A percentile compares a stretch with the other conserved stretches of the same genome.
Conservation (phyloP, 176 grass and related monocot genomes). For the Poa annua region DNA sequence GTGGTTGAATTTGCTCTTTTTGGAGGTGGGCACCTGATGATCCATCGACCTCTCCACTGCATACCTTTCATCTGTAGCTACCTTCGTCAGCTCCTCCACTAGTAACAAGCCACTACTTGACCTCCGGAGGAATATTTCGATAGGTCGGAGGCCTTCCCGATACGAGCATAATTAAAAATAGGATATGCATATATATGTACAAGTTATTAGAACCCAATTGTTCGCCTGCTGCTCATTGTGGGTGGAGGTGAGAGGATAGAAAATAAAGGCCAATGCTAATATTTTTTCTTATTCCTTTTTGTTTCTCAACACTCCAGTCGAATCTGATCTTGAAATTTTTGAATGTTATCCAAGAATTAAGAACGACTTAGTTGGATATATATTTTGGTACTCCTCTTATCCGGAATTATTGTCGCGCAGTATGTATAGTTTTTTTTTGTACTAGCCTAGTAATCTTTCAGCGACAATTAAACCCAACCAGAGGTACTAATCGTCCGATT, state of each 20-base stretch:
- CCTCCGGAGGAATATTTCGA: constrained; percentile 44
- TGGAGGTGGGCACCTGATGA: neutral
- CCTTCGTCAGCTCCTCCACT: neutral
- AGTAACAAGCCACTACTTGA: neutral
- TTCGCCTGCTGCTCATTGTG: neutral
- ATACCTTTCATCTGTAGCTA: neutral
- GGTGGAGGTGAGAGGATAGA: neutral
- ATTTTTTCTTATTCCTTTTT: neutral
- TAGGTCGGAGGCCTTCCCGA: constrained; percentile 49
- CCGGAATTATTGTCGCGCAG: too few species aligned
- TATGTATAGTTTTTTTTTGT: too few species aligned
- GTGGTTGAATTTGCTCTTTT: constrained; percentile 26
- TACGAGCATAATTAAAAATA: constrained; percentile 31
- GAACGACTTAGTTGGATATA: too few species aligned
- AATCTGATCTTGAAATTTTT: too few species aligned
- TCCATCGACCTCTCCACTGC: neutral
- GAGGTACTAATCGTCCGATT: too few species aligned
- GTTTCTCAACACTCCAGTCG: too few species aligned
- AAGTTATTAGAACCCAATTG: neutral
- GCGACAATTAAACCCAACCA: too few species aligned
- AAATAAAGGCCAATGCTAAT: neutral
- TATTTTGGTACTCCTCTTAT: too few species aligned
- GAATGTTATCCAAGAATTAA: too few species aligned
- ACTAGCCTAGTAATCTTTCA: too few species aligned
- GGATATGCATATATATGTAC: neutral